Base-by-base conservation (phyloP, 306 rosid species). In the Lablab purpureus region DNA sequence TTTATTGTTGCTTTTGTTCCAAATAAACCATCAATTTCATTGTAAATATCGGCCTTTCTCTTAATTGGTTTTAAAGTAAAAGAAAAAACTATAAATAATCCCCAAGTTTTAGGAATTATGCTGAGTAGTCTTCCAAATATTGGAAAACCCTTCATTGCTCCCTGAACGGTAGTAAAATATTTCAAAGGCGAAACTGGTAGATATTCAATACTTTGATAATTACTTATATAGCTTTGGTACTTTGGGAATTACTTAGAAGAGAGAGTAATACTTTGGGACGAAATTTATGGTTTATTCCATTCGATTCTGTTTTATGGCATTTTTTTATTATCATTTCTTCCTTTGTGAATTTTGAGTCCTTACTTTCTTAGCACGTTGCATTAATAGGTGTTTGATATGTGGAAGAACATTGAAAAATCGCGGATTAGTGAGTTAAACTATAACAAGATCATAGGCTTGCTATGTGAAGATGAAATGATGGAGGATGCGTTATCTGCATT, bases 331-430 rank as follows among this genome's bases (percentile, higher is more conserved):
- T 63, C 3, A 19, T 34, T 73, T 74, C 37, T 55, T 75, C 52
- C 41, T 17, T 40, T 67, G 67, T 54, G 30, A 67, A 25, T 41
- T 77, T 34, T 50, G 52, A 66, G 32, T 54, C 19, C 21, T 56
- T 28, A 54, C 23, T 68, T 54, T 64, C 36, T 12, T 73, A 17
- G 62, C 71, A 34, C 49, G 52, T 45, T 81, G 74, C 50, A 19
- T 34, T 65, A 82, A 36, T 87, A 92, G 96, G 82, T 90, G 21
- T 90, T 90, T 81, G 88, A 87, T 78, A 51, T 60, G 85, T 92
- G 97, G 96, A 92, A 79, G 88, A 85, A 71, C 78, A 83, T 90
- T 27, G 91, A 90, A 81, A 46, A 74, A 74, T 89, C 88, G 0
- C 77, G 90, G 80, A 84, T 85, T 75, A 86, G 77, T 75, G 93